phyloP scores from a whole-genome alignment of 768 basidiomycete species.

The Tulasnella sp. region DNA sequence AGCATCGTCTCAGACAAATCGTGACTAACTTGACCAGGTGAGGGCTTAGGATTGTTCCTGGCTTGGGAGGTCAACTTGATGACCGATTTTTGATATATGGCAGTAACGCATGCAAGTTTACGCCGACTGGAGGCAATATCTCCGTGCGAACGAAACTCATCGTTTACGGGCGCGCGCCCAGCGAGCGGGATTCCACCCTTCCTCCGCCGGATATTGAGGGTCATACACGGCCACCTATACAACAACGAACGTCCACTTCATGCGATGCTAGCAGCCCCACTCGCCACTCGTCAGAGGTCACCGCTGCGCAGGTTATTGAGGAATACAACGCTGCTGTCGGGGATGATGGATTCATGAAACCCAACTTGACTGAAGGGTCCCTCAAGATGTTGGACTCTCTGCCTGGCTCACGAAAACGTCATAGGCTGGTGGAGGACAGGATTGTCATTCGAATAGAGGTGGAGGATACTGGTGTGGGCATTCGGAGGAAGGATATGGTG shows the following conservation, averaged over 20 bases:
- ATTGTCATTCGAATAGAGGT: constrained; percentile 18
- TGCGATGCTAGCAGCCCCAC: background rate
- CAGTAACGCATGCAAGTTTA: constrained; percentile 22
- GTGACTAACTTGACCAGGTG: constrained; percentile 14
- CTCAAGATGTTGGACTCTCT: background rate
- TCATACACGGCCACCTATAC: no score
- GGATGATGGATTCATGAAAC: background rate
- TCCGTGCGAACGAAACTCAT: constrained; percentile 22
- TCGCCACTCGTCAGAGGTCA: background rate
- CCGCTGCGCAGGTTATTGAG: background rate
- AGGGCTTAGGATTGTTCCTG: background rate
- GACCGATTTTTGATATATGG: background rate
- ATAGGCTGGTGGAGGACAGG: constrained; percentile 1
- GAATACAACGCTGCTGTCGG: background rate
- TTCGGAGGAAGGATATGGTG: constrained; percentile 16
- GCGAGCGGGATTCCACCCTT: background rate
- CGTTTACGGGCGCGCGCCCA: constrained; percentile 1
- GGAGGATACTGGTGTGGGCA: constrained; percentile 19
- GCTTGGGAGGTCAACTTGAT: background rate
- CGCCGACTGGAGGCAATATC: constrained; percentile 22
- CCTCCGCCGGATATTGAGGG: background rate
- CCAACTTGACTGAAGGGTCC: background rate
- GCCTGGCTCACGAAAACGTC: background rate
- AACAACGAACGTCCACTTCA: no score
- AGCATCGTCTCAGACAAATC: constrained; percentile 26